Evolutionary conservation across 352 stramenopile species (phyloP).

Genomic region (Phytophthora vignae): DNA sequence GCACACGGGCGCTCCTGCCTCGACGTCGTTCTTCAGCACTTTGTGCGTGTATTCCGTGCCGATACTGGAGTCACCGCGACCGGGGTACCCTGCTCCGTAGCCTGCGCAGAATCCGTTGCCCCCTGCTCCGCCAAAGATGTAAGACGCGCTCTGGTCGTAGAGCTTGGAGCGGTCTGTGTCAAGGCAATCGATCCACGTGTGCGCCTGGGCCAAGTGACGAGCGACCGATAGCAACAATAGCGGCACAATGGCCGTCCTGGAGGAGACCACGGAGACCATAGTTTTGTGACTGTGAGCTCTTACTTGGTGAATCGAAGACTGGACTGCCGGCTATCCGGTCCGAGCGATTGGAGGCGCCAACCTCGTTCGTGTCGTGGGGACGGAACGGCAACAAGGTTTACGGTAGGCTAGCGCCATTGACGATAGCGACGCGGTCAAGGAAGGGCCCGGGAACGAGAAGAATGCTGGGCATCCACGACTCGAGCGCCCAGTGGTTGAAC

Average conservation of each 20-base stretch:
- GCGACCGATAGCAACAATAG: slow-evolving; percentile 20
- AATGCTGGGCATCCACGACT: slow-evolving; percentile 20
- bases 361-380: slow-evolving; percentile 20
- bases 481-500: slow-evolving; percentile 9
- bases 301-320: slow-evolving; percentile 28
- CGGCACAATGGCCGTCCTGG: slow-evolving; percentile 9
- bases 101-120: slow-evolving; percentile 72
- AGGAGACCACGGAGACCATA: slow-evolving; percentile 33
- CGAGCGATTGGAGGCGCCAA: slow-evolving; percentile 8
- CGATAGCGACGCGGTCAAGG: slow-evolving; percentile 10
- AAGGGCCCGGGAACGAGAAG: slow-evolving; percentile 25
- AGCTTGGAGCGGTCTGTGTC: slow-evolving; percentile 63
- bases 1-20: slow-evolving; percentile 58
- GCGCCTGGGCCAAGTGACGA: slow-evolving; percentile 39
- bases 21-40: slow-evolving; percentile 71
- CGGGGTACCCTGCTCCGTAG: slow-evolving; percentile 68
- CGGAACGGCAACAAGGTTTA: slow-evolving; percentile 27
- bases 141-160: slow-evolving; percentile 69
- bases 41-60: slow-evolving; percentile 71
- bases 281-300: not conserved
- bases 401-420: not conserved
- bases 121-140: slow-evolving; percentile 74
- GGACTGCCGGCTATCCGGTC: slow-evolving; percentile 17
- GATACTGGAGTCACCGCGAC: slow-evolving; percentile 58
- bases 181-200: slow-evolving; percentile 71